Evolutionary conservation across 139 green algal genomes (phyloP).

Genomic region (Yamagishiella unicocca): DNA sequence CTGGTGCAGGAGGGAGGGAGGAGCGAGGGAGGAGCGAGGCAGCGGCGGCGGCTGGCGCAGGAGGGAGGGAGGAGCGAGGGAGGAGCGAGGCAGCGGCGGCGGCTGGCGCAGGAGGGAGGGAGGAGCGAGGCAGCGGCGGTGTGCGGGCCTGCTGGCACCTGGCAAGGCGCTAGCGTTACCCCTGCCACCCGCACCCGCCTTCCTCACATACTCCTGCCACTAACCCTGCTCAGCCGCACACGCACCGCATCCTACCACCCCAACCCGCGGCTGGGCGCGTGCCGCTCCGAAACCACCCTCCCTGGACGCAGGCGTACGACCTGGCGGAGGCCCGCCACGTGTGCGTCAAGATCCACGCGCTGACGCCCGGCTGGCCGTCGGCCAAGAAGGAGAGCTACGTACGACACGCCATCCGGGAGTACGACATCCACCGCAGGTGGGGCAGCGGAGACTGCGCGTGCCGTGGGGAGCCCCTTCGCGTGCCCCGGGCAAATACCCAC

Average conservation of each 20-base stretch:
- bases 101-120: too few species aligned
- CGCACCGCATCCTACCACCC: not conserved
- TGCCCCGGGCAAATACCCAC: too few species aligned
- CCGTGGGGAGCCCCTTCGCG: too few species aligned
- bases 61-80: too few species aligned
- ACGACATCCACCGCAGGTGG: conserved; percentile 82
- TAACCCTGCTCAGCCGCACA: not conserved
- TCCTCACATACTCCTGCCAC: not conserved
- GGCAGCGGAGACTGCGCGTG: too few species aligned
- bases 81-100: too few species aligned
- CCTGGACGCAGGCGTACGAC: conserved; percentile 75
- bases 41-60: too few species aligned
- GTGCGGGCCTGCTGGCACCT: too few species aligned
- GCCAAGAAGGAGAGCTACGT: conserved; percentile 91
- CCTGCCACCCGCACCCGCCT: not conserved
- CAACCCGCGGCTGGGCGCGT: not conserved
- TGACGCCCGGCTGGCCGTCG: conserved; percentile 84
- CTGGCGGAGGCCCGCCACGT: conserved; percentile 62
- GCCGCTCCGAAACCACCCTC: not conserved
- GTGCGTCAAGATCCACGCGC: conserved; percentile 89
- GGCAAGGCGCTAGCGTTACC: not conserved
- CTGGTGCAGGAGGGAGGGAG: too few species aligned
- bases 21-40: too few species aligned
- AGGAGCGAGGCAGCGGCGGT: too few species aligned
- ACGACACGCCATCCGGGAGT: conserved; percentile 92